Conservation (phyloP, 495 filamentous ascomycete species). For the Lepidopterella palustris region DNA sequence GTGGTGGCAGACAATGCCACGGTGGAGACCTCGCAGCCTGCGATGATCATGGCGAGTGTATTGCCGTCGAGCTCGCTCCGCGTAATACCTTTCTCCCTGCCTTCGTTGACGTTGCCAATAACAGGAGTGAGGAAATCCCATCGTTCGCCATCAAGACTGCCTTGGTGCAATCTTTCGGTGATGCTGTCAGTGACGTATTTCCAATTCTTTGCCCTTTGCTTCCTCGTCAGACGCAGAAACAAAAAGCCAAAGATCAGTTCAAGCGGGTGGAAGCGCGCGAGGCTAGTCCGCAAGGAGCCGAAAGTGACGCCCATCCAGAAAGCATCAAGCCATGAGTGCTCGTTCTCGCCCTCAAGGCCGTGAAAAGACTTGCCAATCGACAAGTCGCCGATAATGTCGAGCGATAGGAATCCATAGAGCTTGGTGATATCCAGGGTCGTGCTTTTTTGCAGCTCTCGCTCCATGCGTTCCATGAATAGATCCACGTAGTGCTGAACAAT, state of each 20-base stretch:
- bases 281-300: background rate
- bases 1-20: background rate
- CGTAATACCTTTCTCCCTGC: background rate
- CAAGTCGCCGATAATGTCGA: background rate
- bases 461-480: background rate
- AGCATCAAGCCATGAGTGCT: background rate
- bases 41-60: background rate
- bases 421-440: background rate
- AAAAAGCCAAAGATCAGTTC: background rate
- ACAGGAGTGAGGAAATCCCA: background rate
- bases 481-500: slow-evolving; percentile 6
- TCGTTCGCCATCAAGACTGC: background rate
- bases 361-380: background rate
- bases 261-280: background rate
- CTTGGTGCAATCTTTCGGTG: background rate
- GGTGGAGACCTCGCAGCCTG: background rate
- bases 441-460: background rate
- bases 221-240: background rate
- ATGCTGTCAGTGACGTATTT: background rate
- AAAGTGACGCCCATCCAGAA: background rate
- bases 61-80: background rate
- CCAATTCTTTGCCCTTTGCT: background rate
- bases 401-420: background rate
- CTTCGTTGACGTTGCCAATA: background rate
- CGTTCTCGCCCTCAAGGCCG: background rate